Percentiles rank a stretch among this genome's conserved stretches.
Conservation (phyloP, 345 rosid genomes). For the Citrus cavaleriei region DNA sequence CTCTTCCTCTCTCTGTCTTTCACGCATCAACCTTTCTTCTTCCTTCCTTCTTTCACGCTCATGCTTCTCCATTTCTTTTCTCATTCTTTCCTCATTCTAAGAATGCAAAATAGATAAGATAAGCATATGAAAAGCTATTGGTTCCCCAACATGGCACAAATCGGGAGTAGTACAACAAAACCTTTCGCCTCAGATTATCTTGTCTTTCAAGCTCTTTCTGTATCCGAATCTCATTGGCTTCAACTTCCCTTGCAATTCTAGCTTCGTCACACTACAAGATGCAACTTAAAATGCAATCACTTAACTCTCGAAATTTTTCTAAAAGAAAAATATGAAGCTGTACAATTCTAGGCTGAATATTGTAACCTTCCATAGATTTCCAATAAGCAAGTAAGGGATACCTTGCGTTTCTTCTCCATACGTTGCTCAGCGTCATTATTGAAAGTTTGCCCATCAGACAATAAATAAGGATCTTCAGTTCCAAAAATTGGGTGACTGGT, state of each 20-base stretch:
- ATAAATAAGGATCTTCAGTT: conserved; percentile 36
- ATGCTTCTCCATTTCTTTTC: conserved; percentile 83
- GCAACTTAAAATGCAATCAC: conserved; percentile 18
- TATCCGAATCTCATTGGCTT: conserved; percentile 52
- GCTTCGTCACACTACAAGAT: conserved; percentile 62
- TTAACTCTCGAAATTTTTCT: neutral
- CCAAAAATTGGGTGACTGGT: conserved; percentile 29
- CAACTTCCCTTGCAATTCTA: conserved; percentile 65
- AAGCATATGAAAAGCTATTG: conserved; percentile 9
- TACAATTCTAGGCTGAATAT: neutral
- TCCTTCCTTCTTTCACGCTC: conserved; percentile 97
- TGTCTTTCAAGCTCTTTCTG: conserved; percentile 81
- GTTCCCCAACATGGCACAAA: neutral
- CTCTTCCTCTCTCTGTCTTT: conserved; percentile 92
- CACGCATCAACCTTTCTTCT: conserved; percentile 94
- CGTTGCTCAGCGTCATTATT: conserved; percentile 35
- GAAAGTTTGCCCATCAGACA: conserved; percentile 37
- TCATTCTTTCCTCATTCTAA: conserved; percentile 83
- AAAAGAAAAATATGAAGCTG: neutral
- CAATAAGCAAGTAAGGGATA: conserved; percentile 13
- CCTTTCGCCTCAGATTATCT: conserved; percentile 72
- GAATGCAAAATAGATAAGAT: conserved; percentile 22
- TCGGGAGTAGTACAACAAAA: conserved; percentile 20
- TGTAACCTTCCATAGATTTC: neutral
- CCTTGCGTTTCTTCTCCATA: conserved; percentile 58